Base-by-base conservation (phyloP, 352 stramenopile genomes). In the Phytophthora tentaculata region DNA sequence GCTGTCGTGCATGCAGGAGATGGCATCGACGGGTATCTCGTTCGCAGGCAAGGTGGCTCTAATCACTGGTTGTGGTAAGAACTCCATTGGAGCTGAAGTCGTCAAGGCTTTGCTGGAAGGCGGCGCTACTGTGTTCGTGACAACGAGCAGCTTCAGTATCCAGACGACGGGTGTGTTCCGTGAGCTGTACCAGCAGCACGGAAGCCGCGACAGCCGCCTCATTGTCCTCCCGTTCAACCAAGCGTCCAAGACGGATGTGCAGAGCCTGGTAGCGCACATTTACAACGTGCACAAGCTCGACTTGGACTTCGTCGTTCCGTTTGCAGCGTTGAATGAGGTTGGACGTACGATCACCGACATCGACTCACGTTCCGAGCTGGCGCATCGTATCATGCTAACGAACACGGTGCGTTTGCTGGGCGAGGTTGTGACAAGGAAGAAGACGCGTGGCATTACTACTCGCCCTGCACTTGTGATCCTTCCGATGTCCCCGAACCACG, bases 321-420 rank as follows among this genome's bases (percentile, higher is more conserved):
- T 97, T 58, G 90, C 88, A 9, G 90, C 89, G 8, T 74, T 95
- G 20, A 92, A 85, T 1, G 89, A 96, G 53, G 73, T 89, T 37
- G 89, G 90, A 22, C 83, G 81, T 22, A 92, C 84, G 41, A 91
- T 97, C 56, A 72, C 74, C 5, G 83, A 94, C 60, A 91, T 97
- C 19, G 87, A 95, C 48, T 79, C 72, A 12, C 80, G 83, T 16
- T 94, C 85, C 0, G 90, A 97, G 64, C 61, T 95, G 6, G 84
- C 89, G 8, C 90, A 96, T 49, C 89, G 90, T 50, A 91, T 96
- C 62, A 96, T 97, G 88, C 70, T 96, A 43, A 97, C 90, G 19
- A 96, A 97, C 75, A 88, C 77, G 2, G 66, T 92, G 56, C 86
- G 90, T 52, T 74, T 97, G 45, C 74, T 97, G 26, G 90, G 90